These are phyloP conservation scores for Blastomyces silverae DNA, from an alignment of 2,329 filamentous ascomycete species.

Conservation along the genomic window DNA sequence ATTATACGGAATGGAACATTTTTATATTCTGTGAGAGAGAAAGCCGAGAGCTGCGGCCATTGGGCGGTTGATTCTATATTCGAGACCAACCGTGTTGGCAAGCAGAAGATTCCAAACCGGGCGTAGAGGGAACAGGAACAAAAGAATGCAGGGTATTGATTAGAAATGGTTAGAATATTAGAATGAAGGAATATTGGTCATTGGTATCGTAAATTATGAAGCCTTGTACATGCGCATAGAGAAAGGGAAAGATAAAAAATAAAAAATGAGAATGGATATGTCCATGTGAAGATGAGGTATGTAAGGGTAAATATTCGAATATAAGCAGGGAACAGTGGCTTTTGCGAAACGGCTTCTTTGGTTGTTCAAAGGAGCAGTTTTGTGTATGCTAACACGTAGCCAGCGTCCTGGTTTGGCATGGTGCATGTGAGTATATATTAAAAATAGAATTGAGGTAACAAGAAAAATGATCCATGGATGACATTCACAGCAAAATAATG, in stretches of 20 bases:
- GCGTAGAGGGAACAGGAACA: not conserved
- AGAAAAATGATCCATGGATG: too few species aligned
- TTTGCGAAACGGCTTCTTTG: not conserved
- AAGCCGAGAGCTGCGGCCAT: not conserved
- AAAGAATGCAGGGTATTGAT: not conserved
- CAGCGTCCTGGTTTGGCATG: not conserved
- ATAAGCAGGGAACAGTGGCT: not conserved
- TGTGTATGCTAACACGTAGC: not conserved
- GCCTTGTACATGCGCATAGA: not conserved
- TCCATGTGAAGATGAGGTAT: not conserved
- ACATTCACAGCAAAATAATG: not conserved
- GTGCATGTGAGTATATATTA: not conserved
- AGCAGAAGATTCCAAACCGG: not conserved
- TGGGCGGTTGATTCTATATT: not conserved
- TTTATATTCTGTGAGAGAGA: not conserved
- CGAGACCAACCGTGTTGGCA: not conserved
- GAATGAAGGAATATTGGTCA: not conserved
- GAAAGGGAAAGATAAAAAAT: constrained; percentile 18
- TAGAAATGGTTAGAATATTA: not conserved
- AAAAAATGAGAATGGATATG: constrained; percentile 22
- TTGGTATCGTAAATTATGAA: not conserved
- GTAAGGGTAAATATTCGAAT: too few species aligned
- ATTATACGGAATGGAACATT: too few species aligned
- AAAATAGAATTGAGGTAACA: not conserved
- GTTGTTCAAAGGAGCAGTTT: not conserved